Conservation (phyloP, 257 asterid species). For the Parsonsia alboflavescens region DNA sequence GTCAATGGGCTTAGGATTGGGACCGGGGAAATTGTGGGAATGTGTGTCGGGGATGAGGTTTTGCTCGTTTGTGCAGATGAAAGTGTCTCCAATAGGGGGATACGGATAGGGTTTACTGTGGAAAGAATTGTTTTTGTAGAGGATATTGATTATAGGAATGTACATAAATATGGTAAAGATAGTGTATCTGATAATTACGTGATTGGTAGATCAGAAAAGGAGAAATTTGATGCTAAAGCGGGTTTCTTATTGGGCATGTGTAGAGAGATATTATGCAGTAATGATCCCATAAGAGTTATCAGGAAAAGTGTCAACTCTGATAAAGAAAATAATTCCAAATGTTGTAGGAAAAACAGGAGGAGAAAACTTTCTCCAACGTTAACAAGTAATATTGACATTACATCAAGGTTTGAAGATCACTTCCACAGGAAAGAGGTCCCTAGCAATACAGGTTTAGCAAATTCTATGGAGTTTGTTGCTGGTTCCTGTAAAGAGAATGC, state of each 20-base stretch:
- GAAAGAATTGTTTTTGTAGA: conserved; percentile 45
- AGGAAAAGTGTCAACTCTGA: conserved; percentile 30
- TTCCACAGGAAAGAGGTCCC: conserved; percentile 36
- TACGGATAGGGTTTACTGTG: conserved; percentile 53
- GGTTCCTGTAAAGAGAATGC: conserved; percentile 22
- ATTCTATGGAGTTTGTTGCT: conserved; percentile 23
- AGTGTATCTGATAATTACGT: conserved; percentile 11
- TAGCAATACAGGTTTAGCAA: conserved; percentile 25
- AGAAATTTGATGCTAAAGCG: conserved; percentile 33
- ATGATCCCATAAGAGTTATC: conserved; percentile 57
- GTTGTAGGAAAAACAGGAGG: conserved; percentile 18
- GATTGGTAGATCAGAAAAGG: conserved; percentile 18
- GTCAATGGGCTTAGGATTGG: conserved; percentile 50
- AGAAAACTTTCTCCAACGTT: conserved; percentile 19
- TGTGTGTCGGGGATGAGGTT: conserved; percentile 67
- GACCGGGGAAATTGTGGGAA: conserved; percentile 40
- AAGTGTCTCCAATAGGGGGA: conserved; percentile 29
- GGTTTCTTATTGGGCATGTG: conserved; percentile 46
- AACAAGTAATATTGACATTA: conserved; percentile 17
- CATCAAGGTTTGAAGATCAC: conserved; percentile 6
- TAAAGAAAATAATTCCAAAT: conserved; percentile 18
- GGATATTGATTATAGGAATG: conserved; percentile 43
- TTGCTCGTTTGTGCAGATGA: conserved; percentile 42
- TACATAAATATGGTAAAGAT: conserved; percentile 17
- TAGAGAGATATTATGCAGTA: conserved; percentile 60